A percentile compares a stretch with the other conserved stretches of the same genome.
phyloP scores from a whole-genome alignment of 768 basidiomycete species.

The Leucosporidium scottii region DNA sequence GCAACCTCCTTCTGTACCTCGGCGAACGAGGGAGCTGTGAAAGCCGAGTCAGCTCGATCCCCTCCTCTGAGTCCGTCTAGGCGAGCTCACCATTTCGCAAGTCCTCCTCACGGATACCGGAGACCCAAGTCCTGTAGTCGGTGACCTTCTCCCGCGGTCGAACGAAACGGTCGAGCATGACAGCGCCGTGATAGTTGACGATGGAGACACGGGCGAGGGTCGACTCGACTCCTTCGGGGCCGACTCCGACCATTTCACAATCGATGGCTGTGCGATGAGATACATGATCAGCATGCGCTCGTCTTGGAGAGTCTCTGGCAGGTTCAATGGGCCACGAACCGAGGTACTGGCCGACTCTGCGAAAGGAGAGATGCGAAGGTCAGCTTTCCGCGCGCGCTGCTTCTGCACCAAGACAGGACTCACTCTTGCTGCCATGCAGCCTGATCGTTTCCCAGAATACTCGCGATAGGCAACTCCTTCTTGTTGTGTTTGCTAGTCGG shows the following conservation, averaged over 20 bases:
- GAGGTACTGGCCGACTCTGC: slow-evolving; percentile 24
- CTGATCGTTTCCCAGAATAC: slow-evolving; percentile 20
- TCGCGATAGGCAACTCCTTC: slow-evolving; percentile 17
- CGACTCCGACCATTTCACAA: slow-evolving; percentile 98
- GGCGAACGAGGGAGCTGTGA: slow-evolving; percentile 63
- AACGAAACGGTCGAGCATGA: slow-evolving; percentile 78
- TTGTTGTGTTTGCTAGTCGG: slow-evolving; percentile 3
- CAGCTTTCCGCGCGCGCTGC: slow-evolving; percentile 5
- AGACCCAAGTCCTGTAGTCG: slow-evolving; percentile 85
- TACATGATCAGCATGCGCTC: neutral
- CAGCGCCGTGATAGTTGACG: slow-evolving; percentile 78
- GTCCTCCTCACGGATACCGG: slow-evolving; percentile 70
- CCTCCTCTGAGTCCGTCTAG: neutral
- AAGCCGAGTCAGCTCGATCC: neutral
- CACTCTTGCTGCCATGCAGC: slow-evolving; percentile 28
- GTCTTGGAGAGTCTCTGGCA: neutral
- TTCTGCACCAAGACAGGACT: neutral
- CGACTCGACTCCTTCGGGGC: slow-evolving; percentile 70
- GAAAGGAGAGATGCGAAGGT: slow-evolving; percentile 3
- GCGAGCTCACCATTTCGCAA: slow-evolving; percentile 55
- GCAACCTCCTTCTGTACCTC: slow-evolving; percentile 73
- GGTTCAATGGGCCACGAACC: neutral
- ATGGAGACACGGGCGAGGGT: slow-evolving; percentile 80
- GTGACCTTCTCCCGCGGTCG: slow-evolving; percentile 76
- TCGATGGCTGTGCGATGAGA: slow-evolving; percentile 70